Percentiles rank a stretch among this genome's conserved stretches.
Evolutionary conservation across 345 rosid species (phyloP).

Genomic region (Brassica nigra): DNA sequence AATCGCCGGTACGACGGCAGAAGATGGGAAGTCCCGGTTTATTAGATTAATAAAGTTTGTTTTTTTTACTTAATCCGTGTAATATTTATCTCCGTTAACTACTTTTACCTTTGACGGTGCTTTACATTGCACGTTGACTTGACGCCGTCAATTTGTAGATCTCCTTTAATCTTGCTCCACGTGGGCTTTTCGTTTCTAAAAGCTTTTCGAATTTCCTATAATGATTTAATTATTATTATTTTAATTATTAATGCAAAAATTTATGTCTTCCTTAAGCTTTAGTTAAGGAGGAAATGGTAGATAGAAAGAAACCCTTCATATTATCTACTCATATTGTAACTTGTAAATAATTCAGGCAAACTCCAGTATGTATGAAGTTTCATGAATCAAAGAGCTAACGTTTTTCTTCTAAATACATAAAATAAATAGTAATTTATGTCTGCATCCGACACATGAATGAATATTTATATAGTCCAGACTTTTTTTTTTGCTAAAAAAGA

Average conservation of each 20-base stretch:
- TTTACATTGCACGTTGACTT: slow-evolving; percentile 38
- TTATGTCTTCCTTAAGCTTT: neutral
- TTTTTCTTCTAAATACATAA: neutral
- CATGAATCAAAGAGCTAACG: neutral
- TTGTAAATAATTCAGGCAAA: neutral
- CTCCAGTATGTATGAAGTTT: neutral
- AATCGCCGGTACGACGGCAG: slow-evolving; percentile 39
- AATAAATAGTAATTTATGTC: neutral
- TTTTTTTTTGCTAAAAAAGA: too few relatives aligned
- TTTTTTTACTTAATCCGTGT: slow-evolving; percentile 26
- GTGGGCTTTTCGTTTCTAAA: slow-evolving; percentile 11
- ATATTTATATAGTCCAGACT: too few relatives aligned
- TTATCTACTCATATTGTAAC: neutral
- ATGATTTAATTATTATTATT: neutral
- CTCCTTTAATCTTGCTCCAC: slow-evolving; percentile 32
- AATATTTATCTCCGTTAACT: slow-evolving; percentile 43
- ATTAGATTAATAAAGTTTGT: slow-evolving; percentile 27
- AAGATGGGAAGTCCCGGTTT: slow-evolving; percentile 40
- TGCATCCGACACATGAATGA: neutral
- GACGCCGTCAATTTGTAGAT: slow-evolving; percentile 42
- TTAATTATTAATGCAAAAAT: slow-evolving; percentile 7
- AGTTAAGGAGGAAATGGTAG: neutral
- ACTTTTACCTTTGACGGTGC: slow-evolving; percentile 34
- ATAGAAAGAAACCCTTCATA: neutral
- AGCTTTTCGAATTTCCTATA: slow-evolving; percentile 15